phyloP scores from a whole-genome alignment of 768 basidiomycete species.

The Filobasidium floriforme region DNA sequence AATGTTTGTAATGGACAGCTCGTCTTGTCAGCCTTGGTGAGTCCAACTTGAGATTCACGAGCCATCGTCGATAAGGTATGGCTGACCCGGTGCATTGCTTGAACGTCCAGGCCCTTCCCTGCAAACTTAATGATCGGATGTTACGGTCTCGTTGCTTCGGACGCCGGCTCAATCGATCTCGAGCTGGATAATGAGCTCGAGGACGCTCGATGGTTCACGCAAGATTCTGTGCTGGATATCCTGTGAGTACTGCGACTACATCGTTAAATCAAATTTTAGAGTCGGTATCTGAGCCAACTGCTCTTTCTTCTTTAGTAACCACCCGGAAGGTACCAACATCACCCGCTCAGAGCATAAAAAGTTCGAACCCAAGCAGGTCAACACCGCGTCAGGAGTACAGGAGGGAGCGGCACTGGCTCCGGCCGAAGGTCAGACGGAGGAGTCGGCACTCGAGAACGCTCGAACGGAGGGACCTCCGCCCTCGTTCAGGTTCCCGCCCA shows the following conservation, averaged over 20 bases:
- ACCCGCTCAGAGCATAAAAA: slow-evolving; percentile 53
- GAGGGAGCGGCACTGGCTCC: slow-evolving; percentile 39
- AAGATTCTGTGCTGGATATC: slow-evolving; percentile 61
- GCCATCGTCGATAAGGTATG: neutral
- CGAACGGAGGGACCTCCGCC: neutral
- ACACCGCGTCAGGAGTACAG: slow-evolving; percentile 44
- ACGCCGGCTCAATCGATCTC: slow-evolving; percentile 60
- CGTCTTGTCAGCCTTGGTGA: slow-evolving; percentile 40
- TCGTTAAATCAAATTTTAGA: neutral
- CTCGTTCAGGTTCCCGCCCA: slow-evolving; percentile 65
- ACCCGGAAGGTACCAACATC: slow-evolving; percentile 53
- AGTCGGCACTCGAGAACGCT: slow-evolving; percentile 29
- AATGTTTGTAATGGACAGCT: slow-evolving; percentile 23
- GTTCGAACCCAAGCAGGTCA: slow-evolving; percentile 39
- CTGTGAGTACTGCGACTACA: neutral
- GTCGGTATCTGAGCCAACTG: neutral
- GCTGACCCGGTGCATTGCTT: neutral
- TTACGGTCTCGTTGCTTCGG: slow-evolving; percentile 58
- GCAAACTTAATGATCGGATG: slow-evolving; percentile 86
- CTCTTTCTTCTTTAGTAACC: slow-evolving; percentile 30
- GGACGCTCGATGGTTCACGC: slow-evolving; percentile 83
- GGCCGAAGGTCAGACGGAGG: slow-evolving; percentile 35
- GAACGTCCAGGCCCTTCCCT: slow-evolving; percentile 67
- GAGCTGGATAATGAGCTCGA: slow-evolving; percentile 95
- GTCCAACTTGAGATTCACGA: neutral